Base-by-base conservation (phyloP, 371 early-diverging fungal species). In the Mortierella sp. region DNA sequence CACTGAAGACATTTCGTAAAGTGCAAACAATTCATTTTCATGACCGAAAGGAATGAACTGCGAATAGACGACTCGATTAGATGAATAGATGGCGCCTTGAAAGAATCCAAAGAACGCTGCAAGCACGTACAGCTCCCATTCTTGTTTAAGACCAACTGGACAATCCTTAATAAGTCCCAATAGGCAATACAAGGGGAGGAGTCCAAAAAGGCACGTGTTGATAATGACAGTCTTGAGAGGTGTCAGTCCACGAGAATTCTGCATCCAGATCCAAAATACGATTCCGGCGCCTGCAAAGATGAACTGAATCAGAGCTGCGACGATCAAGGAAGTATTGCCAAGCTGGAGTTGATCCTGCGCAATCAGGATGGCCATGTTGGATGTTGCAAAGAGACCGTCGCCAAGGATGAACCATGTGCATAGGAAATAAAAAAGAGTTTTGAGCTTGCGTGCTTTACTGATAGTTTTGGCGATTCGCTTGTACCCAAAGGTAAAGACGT, bases 21-120 rank as follows among this genome's bases (percentile, higher is more conserved):
- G 59, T 16, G 79, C 79, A 67, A 74, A 78, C n/a, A 78, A 47
- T 45, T 74, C 79, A 26, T 78, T 78, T 59, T 78, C 79, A 52
- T 78, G 79, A 1, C 79, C 79, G 0, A 62, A 58, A 0, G 79
- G 79, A 18, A 78, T 78, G 30, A 78, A 70, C 58, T 78, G 79
- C 0, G 79, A 70, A 64, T 59, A 78, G n/a, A 78, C 74, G 0
- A 78, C 79, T 1, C 74, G 66, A 49, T 71, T 70, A 1, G 79
- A 78, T 1, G 79, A 78, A 58, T 78, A 74, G 39, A 74, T 78
- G 30, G 79, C 79, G 1, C 71, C 79, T 43, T 35, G 39, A 51
- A 78, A 74, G 71, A 78, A 10, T 0, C 79, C 79, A 49, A 78
- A 78, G 43, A 78, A 78, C 0, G 55, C 66, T 2, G 79, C 79